These are phyloP conservation scores for Aspergillus costaricaensis DNA, from an alignment of 2,329 filamentous ascomycete genomes.

Conservation along the genomic window DNA sequence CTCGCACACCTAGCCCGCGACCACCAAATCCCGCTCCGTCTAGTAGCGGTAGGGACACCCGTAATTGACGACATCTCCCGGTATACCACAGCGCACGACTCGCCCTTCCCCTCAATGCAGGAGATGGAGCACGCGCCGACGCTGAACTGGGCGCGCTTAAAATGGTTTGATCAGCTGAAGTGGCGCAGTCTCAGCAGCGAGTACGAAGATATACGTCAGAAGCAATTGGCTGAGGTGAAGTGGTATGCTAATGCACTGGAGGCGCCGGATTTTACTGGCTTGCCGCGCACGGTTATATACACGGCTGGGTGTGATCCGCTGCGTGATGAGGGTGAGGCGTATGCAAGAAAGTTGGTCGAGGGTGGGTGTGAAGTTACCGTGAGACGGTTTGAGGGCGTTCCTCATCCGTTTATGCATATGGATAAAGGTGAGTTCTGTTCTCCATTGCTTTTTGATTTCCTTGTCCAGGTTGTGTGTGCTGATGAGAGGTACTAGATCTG, in stretches of 20 bases:
- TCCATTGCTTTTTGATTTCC: not conserved
- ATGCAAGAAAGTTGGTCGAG: slow-evolving; percentile 46
- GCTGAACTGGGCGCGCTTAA: slow-evolving; percentile 48
- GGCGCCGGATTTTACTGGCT: slow-evolving; percentile 37
- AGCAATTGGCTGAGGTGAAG: slow-evolving; percentile 27
- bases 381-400: slow-evolving; percentile 51
- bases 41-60: slow-evolving; percentile 46
- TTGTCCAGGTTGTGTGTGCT: not conserved
- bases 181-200: slow-evolving; percentile 29
- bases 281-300: slow-evolving; percentile 46
- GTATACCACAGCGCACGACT: slow-evolving; percentile 39
- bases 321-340: slow-evolving; percentile 54
- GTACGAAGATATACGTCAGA: slow-evolving; percentile 16
- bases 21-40: slow-evolving; percentile 38
- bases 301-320: slow-evolving; percentile 51
- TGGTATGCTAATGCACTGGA: slow-evolving; percentile 39
- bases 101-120: slow-evolving; percentile 45
- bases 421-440: slow-evolving; percentile 28
- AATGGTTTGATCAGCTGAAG: slow-evolving; percentile 44
- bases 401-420: slow-evolving; percentile 56
- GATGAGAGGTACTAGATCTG: slow-evolving; percentile 18
- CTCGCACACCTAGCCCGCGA: slow-evolving; percentile 46
- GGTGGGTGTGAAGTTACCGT: slow-evolving; percentile 50
- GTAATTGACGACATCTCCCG: slow-evolving; percentile 45
- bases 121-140: slow-evolving; percentile 48